Evolutionary conservation across 192 early-diverging fungal species (phyloP), one percentile per base, ranked within the genome.

Genomic region (Podochytrium sp.): DNA sequence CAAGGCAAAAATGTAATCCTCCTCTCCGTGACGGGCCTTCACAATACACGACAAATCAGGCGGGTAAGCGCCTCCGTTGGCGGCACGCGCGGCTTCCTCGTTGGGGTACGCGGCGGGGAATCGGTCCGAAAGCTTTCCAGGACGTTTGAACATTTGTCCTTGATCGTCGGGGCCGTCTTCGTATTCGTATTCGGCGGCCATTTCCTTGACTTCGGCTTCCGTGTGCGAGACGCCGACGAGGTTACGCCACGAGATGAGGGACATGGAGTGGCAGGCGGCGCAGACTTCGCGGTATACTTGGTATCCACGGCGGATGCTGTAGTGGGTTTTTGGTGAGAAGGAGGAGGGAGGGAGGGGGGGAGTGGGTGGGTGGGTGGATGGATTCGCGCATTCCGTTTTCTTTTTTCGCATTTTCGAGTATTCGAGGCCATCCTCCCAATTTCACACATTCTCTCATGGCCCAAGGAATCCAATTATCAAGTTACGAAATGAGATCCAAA

Each of bases 231-330:
- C 96, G 49, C 89, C 93, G n/a, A 99, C 90, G 63, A 99, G 84
- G 86, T 96, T 97, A 76, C 96, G 93, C 92, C 91, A 99, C 76
- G 94, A 87, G 67, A 99, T 90, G 55, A 90, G 91, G 42, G 97
- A 92, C 73, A 99, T 87, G 27, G 96, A 96, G 86, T 99, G 97
- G 84, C 97, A 99, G 34, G 95, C 92, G 47, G 96, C 87, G 80
- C 97, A 99, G 69, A 99, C 93, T 77, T 99, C 97, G 85, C 92
- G 94, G 90, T 97, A 99, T 14, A 99, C 97, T 80, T 96, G 96
- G 88, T 95, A 99, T 72, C 97, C 97, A 83, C 96, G 95, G 67
- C 97, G 95, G 52, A 99, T 93, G 77, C 95, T 94, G 80, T 59
- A 51, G 32, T n/a, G n/a, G n/a, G n/a, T n/a, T n/a, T n/a, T n/a